These are phyloP conservation scores for Phytophthora melonis DNA, from an alignment of 352 stramenopile genomes.

Conservation along the genomic window DNA sequence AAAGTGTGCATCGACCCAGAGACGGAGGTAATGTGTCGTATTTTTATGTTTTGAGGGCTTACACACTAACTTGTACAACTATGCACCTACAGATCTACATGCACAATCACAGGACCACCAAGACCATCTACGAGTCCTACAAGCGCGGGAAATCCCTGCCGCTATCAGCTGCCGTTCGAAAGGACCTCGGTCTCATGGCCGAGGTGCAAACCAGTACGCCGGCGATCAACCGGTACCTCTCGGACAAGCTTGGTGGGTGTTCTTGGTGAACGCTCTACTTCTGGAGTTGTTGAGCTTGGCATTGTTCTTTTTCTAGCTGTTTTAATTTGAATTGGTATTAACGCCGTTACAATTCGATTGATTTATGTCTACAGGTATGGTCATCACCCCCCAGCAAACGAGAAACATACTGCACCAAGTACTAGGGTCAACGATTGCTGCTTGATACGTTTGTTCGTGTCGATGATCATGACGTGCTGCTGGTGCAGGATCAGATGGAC, in stretches of 20 bases:
- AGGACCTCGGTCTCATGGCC: neutral
- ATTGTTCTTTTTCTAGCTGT: too few species aligned
- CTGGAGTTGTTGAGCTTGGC: slow-evolving; percentile 1
- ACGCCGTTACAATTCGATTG: too few species aligned
- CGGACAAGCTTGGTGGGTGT: neutral
- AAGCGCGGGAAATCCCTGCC: neutral
- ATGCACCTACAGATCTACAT: neutral
- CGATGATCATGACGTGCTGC: too few species aligned
- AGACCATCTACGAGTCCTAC: neutral
- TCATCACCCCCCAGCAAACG: too few species aligned
- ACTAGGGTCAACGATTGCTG: too few species aligned
- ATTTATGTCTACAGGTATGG: too few species aligned
- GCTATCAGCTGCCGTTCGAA: neutral
- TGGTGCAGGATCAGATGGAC: too few species aligned
- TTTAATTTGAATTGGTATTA: too few species aligned
- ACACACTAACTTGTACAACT: neutral
- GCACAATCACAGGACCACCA: neutral
- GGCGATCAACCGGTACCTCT: neutral
- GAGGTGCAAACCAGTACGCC: neutral
- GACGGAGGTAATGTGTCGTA: neutral
- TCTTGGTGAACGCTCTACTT: neutral
- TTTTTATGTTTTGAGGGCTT: neutral
- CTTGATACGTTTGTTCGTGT: too few species aligned
- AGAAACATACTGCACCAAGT: too few species aligned
- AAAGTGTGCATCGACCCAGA: neutral